Evolutionary conservation across 371 early-diverging fungal genomes (phyloP), one percentile per base, ranked within the genome.

Genomic region (Lichtheimia corymbifera): DNA sequence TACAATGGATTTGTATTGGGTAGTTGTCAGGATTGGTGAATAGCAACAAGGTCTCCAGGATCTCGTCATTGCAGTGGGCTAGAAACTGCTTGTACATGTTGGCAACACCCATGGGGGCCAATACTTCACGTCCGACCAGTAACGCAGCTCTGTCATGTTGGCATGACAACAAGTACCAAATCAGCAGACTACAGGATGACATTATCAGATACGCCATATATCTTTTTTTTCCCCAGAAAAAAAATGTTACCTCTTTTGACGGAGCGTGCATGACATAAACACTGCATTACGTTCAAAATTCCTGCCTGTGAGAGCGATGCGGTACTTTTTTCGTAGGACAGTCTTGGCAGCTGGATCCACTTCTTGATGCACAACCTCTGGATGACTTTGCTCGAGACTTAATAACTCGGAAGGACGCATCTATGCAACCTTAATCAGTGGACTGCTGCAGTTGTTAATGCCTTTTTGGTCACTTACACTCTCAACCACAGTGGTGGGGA

Each of bases 1-100:
- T 86, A 71, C 92, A 92, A 62, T 92, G 92, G 30, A 92, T 80
- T 47, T 89, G 75, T 13, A 91, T 82, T 3, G 91, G 91, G 61
- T 87, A 89, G 51, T 84, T 83, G 18, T 68, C 54, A 7, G 79
- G 80, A 49, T 86, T 72, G 14, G 74, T 63, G 65, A 87, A 84
- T 5, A 86, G 68, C 55, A 75, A 68, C 67, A 88, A 42, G 2
- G 84, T 80, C 11, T 79, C 71, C 0, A 67, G 65, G 20, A 88
- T 74, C 53, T 86, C 87, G 0, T 65, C 60, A 61, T 82, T 74
- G 65, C 86, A 84, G 52, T 82, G 76, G 28, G 73, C 70, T 1
- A 85, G 58, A 47, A 88, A 83, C 56, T 76, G 76, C 47, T 80
- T 77, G 65, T 91, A 87, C 70, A 89, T 76, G 6, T 80, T 82